Evolutionary conservation across 148 eudicot species (phyloP).

Genomic region (Amaranthus cruentus): DNA sequence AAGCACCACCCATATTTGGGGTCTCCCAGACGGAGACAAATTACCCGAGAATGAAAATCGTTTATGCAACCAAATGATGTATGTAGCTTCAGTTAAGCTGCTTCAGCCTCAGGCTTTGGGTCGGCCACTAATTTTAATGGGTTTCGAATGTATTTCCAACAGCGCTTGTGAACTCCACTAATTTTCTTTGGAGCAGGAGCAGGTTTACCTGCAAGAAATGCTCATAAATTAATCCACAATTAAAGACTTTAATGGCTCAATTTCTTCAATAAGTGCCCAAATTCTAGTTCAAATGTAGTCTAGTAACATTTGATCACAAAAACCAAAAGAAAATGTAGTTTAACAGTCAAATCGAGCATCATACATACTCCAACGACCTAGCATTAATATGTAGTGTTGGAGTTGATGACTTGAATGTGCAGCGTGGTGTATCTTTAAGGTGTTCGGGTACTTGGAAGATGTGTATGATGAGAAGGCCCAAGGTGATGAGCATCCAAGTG

Average conservation of each 20-base stretch:
- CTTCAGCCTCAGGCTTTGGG: conserved; percentile 44
- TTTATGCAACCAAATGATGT: background rate
- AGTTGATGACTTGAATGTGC: no score
- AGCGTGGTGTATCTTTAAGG: no score
- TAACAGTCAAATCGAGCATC: background rate
- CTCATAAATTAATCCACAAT: background rate
- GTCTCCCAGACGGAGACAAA: background rate
- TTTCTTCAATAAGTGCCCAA: background rate
- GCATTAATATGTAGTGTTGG: no score
- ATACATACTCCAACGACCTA: background rate
- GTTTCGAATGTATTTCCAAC: conserved; percentile 73
- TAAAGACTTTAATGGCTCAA: background rate
- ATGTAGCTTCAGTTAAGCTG: conserved; percentile 32
- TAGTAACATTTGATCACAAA: background rate
- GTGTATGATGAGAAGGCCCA: no score
- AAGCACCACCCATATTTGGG: background rate
- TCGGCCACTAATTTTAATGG: conserved; percentile 35
- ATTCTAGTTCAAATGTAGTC: background rate
- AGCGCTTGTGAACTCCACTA: conserved; percentile 94
- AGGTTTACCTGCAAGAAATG: conserved; percentile 52
- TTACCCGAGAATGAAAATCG: background rate
- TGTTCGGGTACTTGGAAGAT: no score
- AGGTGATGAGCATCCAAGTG: no score
- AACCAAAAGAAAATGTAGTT: background rate
- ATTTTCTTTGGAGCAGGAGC: conserved; percentile 76